A percentile compares a stretch with the other conserved stretches of the same genome.
Conservation (phyloP, 768 basidiomycete genomes). For the Multifurca ochricompacta region DNA sequence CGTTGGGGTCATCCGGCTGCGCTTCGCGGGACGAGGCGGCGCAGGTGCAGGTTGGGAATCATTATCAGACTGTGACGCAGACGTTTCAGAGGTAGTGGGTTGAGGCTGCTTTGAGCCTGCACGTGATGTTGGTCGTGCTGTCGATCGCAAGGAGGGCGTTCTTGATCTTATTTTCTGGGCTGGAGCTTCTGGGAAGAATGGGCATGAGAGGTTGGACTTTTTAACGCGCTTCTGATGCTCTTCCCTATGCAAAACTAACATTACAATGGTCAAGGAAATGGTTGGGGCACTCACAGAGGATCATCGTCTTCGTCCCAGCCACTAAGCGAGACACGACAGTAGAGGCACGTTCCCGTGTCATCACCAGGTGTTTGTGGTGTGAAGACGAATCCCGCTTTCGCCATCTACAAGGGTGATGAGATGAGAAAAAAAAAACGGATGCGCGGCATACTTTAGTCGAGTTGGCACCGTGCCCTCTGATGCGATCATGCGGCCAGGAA, state of each 20-base stretch:
- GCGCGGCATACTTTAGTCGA: constrained; percentile 52
- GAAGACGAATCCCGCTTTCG: constrained; percentile 81
- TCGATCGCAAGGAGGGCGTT: constrained; percentile 26
- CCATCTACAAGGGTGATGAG: constrained; percentile 49
- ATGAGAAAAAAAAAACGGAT: neutral
- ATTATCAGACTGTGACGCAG: constrained; percentile 9
- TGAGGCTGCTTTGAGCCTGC: constrained; percentile 15
- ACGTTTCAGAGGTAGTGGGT: constrained; percentile 3
- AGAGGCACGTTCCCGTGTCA: constrained; percentile 80
- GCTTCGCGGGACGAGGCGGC: constrained; percentile 6
- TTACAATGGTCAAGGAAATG: neutral
- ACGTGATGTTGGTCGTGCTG: constrained; percentile 20
- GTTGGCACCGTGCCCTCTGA: constrained; percentile 55
- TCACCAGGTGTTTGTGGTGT: constrained; percentile 60
- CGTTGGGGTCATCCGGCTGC: constrained; percentile 10
- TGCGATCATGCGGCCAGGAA: constrained; percentile 64
- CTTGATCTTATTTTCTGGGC: constrained; percentile 21
- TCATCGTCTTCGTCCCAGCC: constrained; percentile 88
- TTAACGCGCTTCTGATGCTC: constrained; percentile 65
- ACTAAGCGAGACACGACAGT: constrained; percentile 70
- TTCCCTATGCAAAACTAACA: constrained; percentile 37
- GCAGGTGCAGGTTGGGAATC: constrained; percentile 14
- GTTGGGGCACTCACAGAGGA: constrained; percentile 59
- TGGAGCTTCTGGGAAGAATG: constrained; percentile 33
- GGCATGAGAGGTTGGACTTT: constrained; percentile 37